Evolutionary conservation across 306 rosid genomes (phyloP).

Genomic region (Cucurbita maxima): DNA sequence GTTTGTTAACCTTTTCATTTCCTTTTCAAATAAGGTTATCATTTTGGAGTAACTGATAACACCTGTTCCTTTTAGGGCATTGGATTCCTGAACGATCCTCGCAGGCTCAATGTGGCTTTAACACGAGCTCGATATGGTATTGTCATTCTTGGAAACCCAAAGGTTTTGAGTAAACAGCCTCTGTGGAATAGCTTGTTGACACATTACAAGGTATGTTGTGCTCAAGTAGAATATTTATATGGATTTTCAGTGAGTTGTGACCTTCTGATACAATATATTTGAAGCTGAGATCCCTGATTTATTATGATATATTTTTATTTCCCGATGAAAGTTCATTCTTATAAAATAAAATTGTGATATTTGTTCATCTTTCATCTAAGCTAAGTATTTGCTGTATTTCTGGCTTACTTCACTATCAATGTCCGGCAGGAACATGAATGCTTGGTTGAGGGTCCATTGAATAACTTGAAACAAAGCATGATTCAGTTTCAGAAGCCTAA

Average conservation of each 20-base stretch:
- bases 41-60: constrained; percentile 11
- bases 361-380: neutral
- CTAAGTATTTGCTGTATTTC: neutral
- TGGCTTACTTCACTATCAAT: neutral
- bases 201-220: constrained; percentile 70
- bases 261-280: neutral
- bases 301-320: neutral
- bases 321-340: too few relatives aligned
- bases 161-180: constrained; percentile 95
- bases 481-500: constrained; percentile 98
- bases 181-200: constrained; percentile 93
- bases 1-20: neutral
- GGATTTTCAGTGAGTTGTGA: neutral
- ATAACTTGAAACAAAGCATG: constrained; percentile 97
- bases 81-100: constrained; percentile 92
- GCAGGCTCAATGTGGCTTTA: constrained; percentile 95
- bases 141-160: constrained; percentile 95
- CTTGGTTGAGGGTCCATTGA: constrained; percentile 96
- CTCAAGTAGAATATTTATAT: neutral
- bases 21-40: neutral
- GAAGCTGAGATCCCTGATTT: neutral
- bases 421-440: constrained; percentile 77
- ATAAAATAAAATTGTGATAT: too few relatives aligned
- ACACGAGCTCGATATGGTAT: constrained; percentile 98
- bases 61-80: constrained; percentile 51